Evolutionary conservation across 805 yeast genomes (phyloP).

Genomic region (Hanseniaspora mollemarum): DNA sequence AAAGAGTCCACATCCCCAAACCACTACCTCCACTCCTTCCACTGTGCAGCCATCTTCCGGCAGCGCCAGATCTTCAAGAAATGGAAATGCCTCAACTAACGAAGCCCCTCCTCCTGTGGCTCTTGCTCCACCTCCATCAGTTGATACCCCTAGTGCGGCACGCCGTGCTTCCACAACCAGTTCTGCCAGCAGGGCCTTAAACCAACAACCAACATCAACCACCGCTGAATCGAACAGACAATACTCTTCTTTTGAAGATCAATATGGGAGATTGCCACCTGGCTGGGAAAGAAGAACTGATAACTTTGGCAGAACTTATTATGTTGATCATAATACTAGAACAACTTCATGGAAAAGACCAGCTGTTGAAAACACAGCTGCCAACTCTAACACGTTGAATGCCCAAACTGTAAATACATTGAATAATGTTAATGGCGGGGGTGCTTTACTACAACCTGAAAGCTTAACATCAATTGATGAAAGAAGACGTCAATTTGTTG

Average conservation of each 20-base stretch:
- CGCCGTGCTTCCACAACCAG: conserved; percentile 18
- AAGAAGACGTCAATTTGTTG: conserved; percentile 83
- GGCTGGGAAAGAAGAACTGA: conserved; percentile 99
- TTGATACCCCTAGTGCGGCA: conserved; percentile 3
- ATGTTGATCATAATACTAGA: conserved; percentile 94
- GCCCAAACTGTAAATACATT: conserved; percentile 23
- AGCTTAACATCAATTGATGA: conserved; percentile 64
- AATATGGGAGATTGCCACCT: conserved; percentile 87
- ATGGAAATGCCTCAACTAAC: neutral
- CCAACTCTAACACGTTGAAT: conserved; percentile 23
- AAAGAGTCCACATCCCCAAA: conserved; percentile 19
- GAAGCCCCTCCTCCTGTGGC: neutral
- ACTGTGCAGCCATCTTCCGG: neutral
- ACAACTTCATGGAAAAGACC: conserved; percentile 99
- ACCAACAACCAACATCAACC: conserved; percentile 19
- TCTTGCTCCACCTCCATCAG: neutral
- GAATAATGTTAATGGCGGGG: conserved; percentile 24
- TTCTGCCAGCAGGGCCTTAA: conserved; percentile 23
- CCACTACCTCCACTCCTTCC: neutral
- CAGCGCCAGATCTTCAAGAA: neutral
- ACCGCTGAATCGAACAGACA: conserved; percentile 38
- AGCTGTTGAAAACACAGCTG: conserved; percentile 57
- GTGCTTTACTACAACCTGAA: conserved; percentile 28
- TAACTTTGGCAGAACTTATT: conserved; percentile 91
- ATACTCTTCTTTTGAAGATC: conserved; percentile 92